Evolutionary conservation across 345 rosid species (phyloP), one percentile per base, ranked within the genome.

Genomic region (Ricinus communis): DNA sequence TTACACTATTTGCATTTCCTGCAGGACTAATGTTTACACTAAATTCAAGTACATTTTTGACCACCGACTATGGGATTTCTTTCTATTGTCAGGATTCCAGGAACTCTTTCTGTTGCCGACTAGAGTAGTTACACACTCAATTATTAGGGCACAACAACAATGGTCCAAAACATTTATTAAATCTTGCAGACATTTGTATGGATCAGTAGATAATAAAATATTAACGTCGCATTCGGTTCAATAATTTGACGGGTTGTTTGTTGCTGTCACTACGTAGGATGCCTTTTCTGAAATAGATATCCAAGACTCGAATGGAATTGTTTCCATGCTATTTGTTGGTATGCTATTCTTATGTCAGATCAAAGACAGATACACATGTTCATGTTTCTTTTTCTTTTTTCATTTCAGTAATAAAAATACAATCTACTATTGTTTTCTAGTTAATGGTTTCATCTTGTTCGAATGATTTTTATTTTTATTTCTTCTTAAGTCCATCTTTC

Each of bases 41-140:
- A 28, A 0, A 49, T 47, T 12, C 16, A 65, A 65, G 56, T 31
- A 65, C 43, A 15, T 13, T 5, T 24, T 50, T 50, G 69, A 65
- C 58, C 43, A 31, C 46, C 14, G 18, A 50, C 58, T n/a, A 25
- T 31, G 16, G 14, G 5, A 3, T 33, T 8, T 38, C 21, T 65
- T 31, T 31, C 1, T 19, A 16, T 10, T 30, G 69, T 65, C 45
- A 47, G 18, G 30, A 66, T 21, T 58, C 18, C 13, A 63, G 33
- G 69, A n/a, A 14, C 21, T 52, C 22, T 15, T 4, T 31, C 14
- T 15, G 33, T 70, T 51, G 71, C 79, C 71, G 62, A 40, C 71
- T 59, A 27, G 41, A 60, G 40, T 57, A 7, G 62, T 65, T 70
- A 33, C 4, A 0, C 58, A 50, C 18, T 43, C 70, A 43, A 58